phyloP scores from a whole-genome alignment of 805 yeast species.

The Sungouiella blattae region DNA sequence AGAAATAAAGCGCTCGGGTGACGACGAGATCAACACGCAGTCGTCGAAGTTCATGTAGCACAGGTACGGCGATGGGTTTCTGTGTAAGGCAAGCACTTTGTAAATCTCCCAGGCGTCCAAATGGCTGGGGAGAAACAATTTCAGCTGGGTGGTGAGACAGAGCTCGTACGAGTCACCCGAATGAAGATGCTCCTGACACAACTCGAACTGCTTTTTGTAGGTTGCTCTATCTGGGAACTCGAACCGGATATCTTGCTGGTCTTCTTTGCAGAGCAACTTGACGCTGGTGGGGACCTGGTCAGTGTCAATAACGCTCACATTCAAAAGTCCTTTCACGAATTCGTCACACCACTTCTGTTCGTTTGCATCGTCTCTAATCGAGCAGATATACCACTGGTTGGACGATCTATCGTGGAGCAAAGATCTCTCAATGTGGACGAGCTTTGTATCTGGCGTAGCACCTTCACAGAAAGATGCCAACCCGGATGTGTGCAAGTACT shows the following conservation, averaged over 20 bases:
- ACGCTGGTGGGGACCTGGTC: slow-evolving; percentile 22
- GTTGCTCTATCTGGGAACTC: slow-evolving; percentile 49
- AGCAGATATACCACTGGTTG: slow-evolving; percentile 47
- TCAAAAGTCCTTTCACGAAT: slow-evolving; percentile 10
- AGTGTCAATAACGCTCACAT: slow-evolving; percentile 13
- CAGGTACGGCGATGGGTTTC: slow-evolving; percentile 92
- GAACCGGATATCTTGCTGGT: slow-evolving; percentile 26
- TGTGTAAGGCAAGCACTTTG: slow-evolving; percentile 55
- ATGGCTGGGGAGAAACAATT: slow-evolving; percentile 46
- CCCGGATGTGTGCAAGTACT: slow-evolving; percentile 32
- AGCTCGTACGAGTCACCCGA: slow-evolving; percentile 92
- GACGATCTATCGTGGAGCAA: slow-evolving; percentile 51
- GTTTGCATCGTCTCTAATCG: slow-evolving; percentile 35
- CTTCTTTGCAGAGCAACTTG: slow-evolving; percentile 20
- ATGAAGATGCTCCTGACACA: slow-evolving; percentile 64
- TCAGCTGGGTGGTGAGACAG: slow-evolving; percentile 79
- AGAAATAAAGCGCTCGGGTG: slow-evolving; percentile 89
- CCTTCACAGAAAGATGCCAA: slow-evolving; percentile 37
- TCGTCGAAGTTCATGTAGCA: slow-evolving; percentile 71
- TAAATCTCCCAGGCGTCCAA: slow-evolving; percentile 76
- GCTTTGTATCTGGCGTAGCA: slow-evolving; percentile 66
- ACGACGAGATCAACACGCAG: slow-evolving; percentile 69
- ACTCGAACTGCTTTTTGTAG: slow-evolving; percentile 53
- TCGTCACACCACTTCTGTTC: slow-evolving; percentile 38
- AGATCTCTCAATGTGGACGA: slow-evolving; percentile 66